Conservation (phyloP, 2,329 filamentous ascomycete species). For the Camptophora hylomeconis region DNA sequence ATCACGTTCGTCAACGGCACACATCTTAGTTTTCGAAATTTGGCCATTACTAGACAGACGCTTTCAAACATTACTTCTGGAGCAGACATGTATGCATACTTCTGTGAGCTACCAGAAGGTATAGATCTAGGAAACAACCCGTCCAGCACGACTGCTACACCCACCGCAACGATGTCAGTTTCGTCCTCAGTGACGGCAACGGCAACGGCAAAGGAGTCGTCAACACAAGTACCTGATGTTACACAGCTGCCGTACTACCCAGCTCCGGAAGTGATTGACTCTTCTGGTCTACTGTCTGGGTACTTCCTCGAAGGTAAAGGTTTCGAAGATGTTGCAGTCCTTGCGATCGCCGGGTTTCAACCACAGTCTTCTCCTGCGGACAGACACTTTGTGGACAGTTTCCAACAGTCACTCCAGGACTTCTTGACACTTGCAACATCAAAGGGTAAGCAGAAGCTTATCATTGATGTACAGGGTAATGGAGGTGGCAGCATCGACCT, state of each 20-base stretch:
- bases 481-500: conserved; percentile 40
- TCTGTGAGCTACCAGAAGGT: conserved; percentile 1
- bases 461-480: conserved; percentile 52
- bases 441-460: conserved; percentile 44
- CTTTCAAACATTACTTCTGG: conserved; percentile 19
- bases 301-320: conserved; percentile 29
- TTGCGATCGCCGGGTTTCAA: conserved; percentile 30
- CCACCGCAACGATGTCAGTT: conserved; percentile 4
- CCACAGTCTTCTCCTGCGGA: too few relatives aligned
- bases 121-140: too few relatives aligned
- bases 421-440: conserved; percentile 35
- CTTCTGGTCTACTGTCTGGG: conserved; percentile 26
- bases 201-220: too few relatives aligned
- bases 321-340: conserved; percentile 31
- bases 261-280: conserved; percentile 21
- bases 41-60: conserved; percentile 17
- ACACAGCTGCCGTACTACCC: conserved; percentile 22
- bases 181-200: conserved; percentile 13
- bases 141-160: conserved; percentile 1
- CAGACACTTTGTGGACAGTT: conserved; percentile 19
- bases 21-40: conserved; percentile 13
- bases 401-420: conserved; percentile 26
- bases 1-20: conserved; percentile 21
- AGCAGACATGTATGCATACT: conserved; percentile 1
- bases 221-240: conserved; percentile 15